A percentile compares a stretch with the other conserved stretches of the same genome.
Evolutionary conservation across 2,329 filamentous ascomycete species (phyloP).

Genomic region (Seiridium cupressi): DNA sequence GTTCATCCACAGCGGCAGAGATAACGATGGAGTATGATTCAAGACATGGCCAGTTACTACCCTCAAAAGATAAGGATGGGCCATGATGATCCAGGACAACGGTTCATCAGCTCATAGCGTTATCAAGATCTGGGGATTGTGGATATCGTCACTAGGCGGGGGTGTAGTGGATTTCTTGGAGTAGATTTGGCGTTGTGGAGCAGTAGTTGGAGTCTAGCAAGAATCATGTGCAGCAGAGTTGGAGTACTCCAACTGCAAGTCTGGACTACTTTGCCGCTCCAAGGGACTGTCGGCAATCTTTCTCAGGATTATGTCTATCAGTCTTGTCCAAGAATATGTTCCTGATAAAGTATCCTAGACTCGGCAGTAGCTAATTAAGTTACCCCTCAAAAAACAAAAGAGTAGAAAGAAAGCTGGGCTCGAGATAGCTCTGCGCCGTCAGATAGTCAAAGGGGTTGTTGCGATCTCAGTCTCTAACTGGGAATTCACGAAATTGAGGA

Average conservation of each 20-base stretch:
- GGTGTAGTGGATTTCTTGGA: background rate
- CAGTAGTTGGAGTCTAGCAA: background rate
- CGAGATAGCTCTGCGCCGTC: too few species aligned
- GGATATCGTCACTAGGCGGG: background rate
- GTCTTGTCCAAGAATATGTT: too few species aligned
- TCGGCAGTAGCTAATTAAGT: too few species aligned
- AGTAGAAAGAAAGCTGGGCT: too few species aligned
- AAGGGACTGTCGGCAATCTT: background rate
- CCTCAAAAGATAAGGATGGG: slow-evolving; percentile 1
- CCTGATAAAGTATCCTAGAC: too few species aligned
- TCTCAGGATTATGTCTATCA: background rate
- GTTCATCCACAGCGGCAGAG: background rate
- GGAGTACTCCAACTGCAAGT: background rate
- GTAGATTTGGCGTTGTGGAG: background rate
- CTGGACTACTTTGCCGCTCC: background rate
- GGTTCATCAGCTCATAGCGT: background rate
- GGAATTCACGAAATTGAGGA: too few species aligned
- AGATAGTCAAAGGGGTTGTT: too few species aligned
- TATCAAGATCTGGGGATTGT: slow-evolving; percentile 1
- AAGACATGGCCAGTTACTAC: too few species aligned
- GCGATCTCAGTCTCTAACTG: too few species aligned
- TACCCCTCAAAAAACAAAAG: too few species aligned
- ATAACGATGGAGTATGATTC: too few species aligned
- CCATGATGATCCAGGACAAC: background rate
- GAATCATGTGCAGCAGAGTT: background rate